Evolutionary conservation across 495 filamentous ascomycete genomes (phyloP), one percentile per base, ranked within the genome.

Genomic region (Hyaloscypha variabilis): DNA sequence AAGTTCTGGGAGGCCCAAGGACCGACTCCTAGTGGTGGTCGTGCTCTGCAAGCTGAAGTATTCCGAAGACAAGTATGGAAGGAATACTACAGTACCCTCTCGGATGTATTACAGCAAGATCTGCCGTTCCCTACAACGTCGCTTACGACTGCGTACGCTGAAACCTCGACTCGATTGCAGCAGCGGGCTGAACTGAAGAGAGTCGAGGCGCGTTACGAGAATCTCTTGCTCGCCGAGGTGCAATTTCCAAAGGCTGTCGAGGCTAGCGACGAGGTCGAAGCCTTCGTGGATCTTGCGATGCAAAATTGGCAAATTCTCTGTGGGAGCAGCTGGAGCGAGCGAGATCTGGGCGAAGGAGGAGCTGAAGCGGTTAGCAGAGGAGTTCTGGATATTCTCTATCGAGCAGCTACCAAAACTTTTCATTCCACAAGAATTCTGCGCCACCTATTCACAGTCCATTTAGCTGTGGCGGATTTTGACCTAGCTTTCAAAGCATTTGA

Each of bases 351-450:
- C 17, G 85, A 88, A 73, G 92, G 90, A 5, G 93, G 92, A 11
- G 89, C 91, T 72, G 85, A 87, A 70, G 82, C 80, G 28, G 79
- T 93, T 23, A 86, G 90, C 65, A 84, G 86, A 60, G 86, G 85
- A 60, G 88, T 93, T 36, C 82, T 96, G 26, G 91, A 96, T 77
- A 90, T 92, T 29, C 79, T 97, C 11, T 97, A 97, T 70, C 87
- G 90, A 23, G 93, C 93, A 29, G 90, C 95, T 11, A 90, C 90
- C 2, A 96, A 94, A 76, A 96, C 93, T 0, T 99, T 93, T 69
- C 95, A 98, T 72, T 98, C 96, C 2, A 94, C 93, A 6, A 76
- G 89, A 25, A 88, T 98, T 59, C 78, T 99, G 30, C 82, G 94
- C 60, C 88, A 96, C 72, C 82, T 99, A 1, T 98, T 98, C 68